Evolutionary conservation across 2,329 filamentous ascomycete species (phyloP).

Genomic region (Hirsutella rhossiliensis): DNA sequence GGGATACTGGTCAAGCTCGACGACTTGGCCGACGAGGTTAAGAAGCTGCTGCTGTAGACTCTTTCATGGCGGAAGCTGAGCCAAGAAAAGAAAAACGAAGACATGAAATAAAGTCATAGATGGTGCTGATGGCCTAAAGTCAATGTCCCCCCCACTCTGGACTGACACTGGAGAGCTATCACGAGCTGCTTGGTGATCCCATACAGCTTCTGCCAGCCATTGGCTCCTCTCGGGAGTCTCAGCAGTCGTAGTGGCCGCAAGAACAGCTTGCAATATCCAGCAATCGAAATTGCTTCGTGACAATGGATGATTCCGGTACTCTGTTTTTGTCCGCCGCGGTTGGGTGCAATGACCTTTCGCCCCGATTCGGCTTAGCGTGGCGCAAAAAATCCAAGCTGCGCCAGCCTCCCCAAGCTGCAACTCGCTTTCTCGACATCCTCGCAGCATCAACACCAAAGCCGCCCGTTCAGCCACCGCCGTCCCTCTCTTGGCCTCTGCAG

Average conservation of each 20-base stretch:
- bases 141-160: too few relatives aligned
- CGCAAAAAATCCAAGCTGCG: slow-evolving; percentile 25
- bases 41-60: slow-evolving; percentile 14
- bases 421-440: neutral
- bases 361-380: slow-evolving; percentile 6
- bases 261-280: too few relatives aligned
- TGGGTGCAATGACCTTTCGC: neutral
- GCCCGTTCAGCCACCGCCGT: neutral
- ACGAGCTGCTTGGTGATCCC: too few relatives aligned
- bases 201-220: too few relatives aligned
- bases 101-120: neutral
- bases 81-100: neutral
- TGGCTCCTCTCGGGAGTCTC: too few relatives aligned
- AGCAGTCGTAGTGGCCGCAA: too few relatives aligned
- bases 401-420: slow-evolving; percentile 18
- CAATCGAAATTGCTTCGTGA: neutral
- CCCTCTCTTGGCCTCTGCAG: neutral
- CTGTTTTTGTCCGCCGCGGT: too few relatives aligned
- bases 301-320: neutral
- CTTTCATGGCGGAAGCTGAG: neutral
- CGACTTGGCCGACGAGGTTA: slow-evolving; percentile 53
- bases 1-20: slow-evolving; percentile 60
- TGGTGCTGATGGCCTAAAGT: neutral
- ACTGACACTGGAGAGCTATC: too few relatives aligned
- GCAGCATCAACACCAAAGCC: neutral